Conservation (phyloP, 2,329 filamentous ascomycete species). For the Xylariomycetidae sp. region DNA sequence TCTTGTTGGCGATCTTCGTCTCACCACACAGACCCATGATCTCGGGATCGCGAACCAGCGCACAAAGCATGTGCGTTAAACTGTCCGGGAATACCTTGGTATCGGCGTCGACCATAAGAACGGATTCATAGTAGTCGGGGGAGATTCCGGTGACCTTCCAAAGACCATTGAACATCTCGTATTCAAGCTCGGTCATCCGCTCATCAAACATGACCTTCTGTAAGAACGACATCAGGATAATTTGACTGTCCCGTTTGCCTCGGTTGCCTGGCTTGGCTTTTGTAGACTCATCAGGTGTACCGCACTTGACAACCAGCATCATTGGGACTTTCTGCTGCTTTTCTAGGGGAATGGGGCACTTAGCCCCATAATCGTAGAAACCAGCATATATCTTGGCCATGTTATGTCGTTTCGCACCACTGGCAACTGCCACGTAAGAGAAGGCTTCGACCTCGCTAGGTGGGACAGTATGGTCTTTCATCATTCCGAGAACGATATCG, state of each 20-base stretch:
- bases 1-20: constrained; percentile 99
- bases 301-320: constrained; percentile 94
- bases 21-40: constrained; percentile 99
- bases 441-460: constrained; percentile 82
- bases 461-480: constrained; percentile 80
- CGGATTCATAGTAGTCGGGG: constrained; percentile 94
- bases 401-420: constrained; percentile 95
- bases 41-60: constrained; percentile 98
- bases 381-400: constrained; percentile 99
- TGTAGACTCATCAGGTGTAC: constrained; percentile 78
- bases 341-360: constrained; percentile 72
- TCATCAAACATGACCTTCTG: constrained; percentile 99
- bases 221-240: constrained; percentile 98
- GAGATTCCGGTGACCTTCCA: constrained; percentile 99
- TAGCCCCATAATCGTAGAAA: constrained; percentile 91
- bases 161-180: constrained; percentile 98
- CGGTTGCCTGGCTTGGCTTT: constrained; percentile 91
- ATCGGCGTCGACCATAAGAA: constrained; percentile 98
- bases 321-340: constrained; percentile 97
- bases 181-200: constrained; percentile 98
- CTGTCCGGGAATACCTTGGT: constrained; percentile 99
- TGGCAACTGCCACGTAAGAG: constrained; percentile 95
- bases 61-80: constrained; percentile 96
- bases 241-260: constrained; percentile 98
- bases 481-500: constrained; percentile 86